A percentile compares a stretch with the other conserved stretches of the same genome.
Evolutionary conservation across 805 yeast species (phyloP).

Genomic region (Wickerhamomyces sydowiorum): DNA sequence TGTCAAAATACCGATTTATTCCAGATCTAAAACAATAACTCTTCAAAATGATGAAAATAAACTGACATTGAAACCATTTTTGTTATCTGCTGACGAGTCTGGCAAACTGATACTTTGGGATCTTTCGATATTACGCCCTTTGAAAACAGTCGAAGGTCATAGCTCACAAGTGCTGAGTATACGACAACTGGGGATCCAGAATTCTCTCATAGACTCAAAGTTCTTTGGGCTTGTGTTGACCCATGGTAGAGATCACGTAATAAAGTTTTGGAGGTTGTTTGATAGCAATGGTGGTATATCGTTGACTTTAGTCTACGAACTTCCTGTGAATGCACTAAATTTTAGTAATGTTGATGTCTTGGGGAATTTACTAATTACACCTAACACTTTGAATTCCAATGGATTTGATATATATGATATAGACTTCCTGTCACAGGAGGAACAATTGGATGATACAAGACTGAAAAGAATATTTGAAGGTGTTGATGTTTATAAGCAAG

Average conservation of each 20-base stretch:
- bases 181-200: constrained; percentile 33
- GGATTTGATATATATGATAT: constrained; percentile 56
- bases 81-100: constrained; percentile 52
- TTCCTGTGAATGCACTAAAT: constrained; percentile 71
- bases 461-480: constrained; percentile 20
- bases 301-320: constrained; percentile 28
- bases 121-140: constrained; percentile 47
- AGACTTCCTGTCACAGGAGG: constrained; percentile 11
- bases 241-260: constrained; percentile 62
- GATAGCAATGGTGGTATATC: constrained; percentile 2
- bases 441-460: constrained; percentile 9
- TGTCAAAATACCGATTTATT: constrained; percentile 12
- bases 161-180: constrained; percentile 43
- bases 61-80: constrained; percentile 24
- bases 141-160: constrained; percentile 58
- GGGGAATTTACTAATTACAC: constrained; percentile 39
- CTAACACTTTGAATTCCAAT: constrained; percentile 60
- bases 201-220: constrained; percentile 10
- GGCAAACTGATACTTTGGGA: constrained; percentile 70
- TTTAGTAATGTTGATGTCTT: constrained; percentile 56
- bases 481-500: constrained; percentile 13
- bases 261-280: constrained; percentile 39
- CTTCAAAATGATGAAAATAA: neutral
- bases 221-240: constrained; percentile 44
- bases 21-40: neutral